Evolutionary conservation across 768 basidiomycete species (phyloP), one percentile per base, ranked within the genome.

Genomic region (Dentipellis fragilis): DNA sequence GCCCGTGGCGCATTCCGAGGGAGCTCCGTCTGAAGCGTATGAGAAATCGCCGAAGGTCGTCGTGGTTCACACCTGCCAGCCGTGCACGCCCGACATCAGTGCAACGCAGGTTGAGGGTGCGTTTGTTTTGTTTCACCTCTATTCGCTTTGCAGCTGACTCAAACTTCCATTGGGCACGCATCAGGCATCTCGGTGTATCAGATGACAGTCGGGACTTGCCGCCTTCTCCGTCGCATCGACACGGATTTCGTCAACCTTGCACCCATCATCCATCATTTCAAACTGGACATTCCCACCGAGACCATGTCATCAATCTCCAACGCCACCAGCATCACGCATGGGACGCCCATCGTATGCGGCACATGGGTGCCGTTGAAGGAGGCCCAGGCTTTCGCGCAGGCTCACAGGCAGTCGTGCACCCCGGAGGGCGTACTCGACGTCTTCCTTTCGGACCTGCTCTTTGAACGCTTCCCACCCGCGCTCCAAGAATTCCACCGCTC

Each of bases 221-320:
- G 76, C 35, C 72, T 89, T 49, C 69, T 88, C 59, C 81, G 87
- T 62, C 82, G 87, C 59, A 81, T 88, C 54, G 87, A 89, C 69
- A 85, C 85, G 36, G 85, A 87, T 63, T 89, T 85, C 61, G 85
- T 89, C 62, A 85, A 89, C 66, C 73, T 88, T 48, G 77, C 83
- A 45, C 75, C 80, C 19, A 78, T 87, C 49, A 66, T 77, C 4
- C 69, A 73, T 29, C 72, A 49, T 35, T 35, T 49, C 48, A 21
- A 73, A 66, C 71, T 77, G 49, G 71, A 72, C 48, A 64, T 75
- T 56, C 65, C 72, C 3, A 70, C 66, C 58, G 74, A 72, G 16
- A 64, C 49, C 37, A 66, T 72, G 58, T 63, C 68, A 63, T 58
- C 73, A 51, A 73, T 75, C 12, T 70, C 71, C 8, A 76, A 78